Conservation (phyloP, 139 green algal species). For the Edaphochlamys debaryana region DNA sequence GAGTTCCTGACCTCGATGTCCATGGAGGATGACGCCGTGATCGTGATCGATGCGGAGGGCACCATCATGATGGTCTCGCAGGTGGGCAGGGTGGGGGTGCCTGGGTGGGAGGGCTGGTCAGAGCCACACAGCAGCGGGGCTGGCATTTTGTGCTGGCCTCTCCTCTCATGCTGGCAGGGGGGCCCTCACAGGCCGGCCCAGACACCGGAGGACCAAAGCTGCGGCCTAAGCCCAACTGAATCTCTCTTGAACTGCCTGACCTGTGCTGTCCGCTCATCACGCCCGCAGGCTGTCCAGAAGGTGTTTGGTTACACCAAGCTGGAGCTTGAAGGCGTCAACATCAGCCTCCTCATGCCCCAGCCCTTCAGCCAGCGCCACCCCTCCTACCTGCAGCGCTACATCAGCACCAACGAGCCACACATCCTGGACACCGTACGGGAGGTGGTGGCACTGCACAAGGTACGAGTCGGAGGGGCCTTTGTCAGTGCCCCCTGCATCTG, state of each 20-base stretch:
- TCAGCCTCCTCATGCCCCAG: slow-evolving; percentile 48
- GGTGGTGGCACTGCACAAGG: slow-evolving; percentile 52
- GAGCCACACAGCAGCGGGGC: too few relatives aligned
- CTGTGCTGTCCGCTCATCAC: too few relatives aligned
- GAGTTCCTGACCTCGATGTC: slow-evolving; percentile 44
- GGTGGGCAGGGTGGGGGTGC: neutral
- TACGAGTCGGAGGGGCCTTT: too few relatives aligned
- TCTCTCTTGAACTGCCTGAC: too few relatives aligned
- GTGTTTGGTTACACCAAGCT: slow-evolving; percentile 49
- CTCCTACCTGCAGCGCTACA: slow-evolving; percentile 45
- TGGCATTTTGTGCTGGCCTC: too few relatives aligned
- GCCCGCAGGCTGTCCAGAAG: neutral
- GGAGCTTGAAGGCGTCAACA: slow-evolving; percentile 46
- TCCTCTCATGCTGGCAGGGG: too few relatives aligned
- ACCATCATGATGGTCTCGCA: slow-evolving; percentile 47
- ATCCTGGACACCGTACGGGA: slow-evolving; percentile 58
- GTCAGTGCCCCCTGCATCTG: too few relatives aligned
- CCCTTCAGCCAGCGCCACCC: slow-evolving; percentile 51
- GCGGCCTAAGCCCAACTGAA: too few relatives aligned
- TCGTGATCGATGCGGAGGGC: slow-evolving; percentile 46
- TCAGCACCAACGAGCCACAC: slow-evolving; percentile 27
- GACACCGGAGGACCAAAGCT: too few relatives aligned
- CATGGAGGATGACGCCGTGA: slow-evolving; percentile 42
- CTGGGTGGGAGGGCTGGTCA: too few relatives aligned
- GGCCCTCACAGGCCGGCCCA: too few relatives aligned